Percentiles rank a stretch among this genome's conserved stretches.
phyloP scores from a whole-genome alignment of 352 stramenopile genomes.

The Phytophthora capsici region DNA sequence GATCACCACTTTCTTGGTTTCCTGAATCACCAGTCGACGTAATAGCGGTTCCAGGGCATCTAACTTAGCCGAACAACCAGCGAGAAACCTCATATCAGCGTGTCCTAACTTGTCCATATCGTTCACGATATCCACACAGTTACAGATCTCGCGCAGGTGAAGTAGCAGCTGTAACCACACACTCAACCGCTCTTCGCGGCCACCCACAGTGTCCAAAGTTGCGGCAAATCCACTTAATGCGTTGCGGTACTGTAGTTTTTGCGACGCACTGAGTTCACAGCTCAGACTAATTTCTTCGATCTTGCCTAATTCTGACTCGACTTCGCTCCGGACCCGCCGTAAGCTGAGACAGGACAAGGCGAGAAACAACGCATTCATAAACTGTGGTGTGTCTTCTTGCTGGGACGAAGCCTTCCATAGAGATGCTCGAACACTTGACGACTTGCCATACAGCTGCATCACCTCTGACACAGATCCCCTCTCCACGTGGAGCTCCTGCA shows the following conservation, averaged over 20 bases:
- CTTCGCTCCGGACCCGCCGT: conserved; percentile 72
- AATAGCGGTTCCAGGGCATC: conserved; percentile 61
- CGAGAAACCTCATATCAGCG: conserved; percentile 67
- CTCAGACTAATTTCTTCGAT: conserved; percentile 85
- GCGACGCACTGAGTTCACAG: conserved; percentile 57
- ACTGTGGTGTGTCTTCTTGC: conserved; percentile 30
- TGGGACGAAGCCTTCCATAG: conserved; percentile 53
- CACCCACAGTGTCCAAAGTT: conserved; percentile 40
- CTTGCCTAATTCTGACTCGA: conserved; percentile 80
- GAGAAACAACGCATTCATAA: conserved; percentile 54
- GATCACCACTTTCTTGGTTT: conserved; percentile 75
- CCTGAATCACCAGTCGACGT: conserved; percentile 55
- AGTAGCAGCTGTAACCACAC: conserved; percentile 75
- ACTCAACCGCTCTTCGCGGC: conserved; percentile 59
- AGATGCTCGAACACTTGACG: conserved; percentile 42
- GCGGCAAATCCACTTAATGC: conserved; percentile 60
- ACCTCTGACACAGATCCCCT: conserved; percentile 48
- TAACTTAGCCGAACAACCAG: conserved; percentile 71
- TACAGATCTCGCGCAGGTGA: conserved; percentile 75
- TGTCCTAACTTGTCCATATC: conserved; percentile 80
- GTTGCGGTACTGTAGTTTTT: conserved; percentile 75
- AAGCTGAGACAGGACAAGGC: conserved; percentile 69
- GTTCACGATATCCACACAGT: conserved; percentile 79
- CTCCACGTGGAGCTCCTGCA: conserved; percentile 44
- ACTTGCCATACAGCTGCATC: conserved; percentile 58